phyloP scores from a whole-genome alignment of 441 rosid genomes.

The Bruguiera hainesii region DNA sequence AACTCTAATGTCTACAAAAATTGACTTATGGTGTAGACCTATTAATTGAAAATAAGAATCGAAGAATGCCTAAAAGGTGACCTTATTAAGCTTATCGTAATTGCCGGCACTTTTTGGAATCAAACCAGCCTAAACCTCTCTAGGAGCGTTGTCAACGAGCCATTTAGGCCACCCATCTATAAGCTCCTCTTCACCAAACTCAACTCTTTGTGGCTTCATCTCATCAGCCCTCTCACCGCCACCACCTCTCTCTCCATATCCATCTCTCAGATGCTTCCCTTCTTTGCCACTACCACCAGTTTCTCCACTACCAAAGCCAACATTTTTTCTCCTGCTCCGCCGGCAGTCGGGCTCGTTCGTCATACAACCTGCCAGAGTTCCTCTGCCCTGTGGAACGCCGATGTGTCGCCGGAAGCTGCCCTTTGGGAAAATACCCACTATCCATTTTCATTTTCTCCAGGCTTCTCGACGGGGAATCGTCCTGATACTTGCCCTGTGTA shows the following conservation, averaged over 20 bases:
- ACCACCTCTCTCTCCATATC: slow-evolving; percentile 10
- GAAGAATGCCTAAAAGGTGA: slow-evolving; percentile 9
- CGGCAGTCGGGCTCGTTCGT: slow-evolving; percentile 13
- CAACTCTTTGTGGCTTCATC: not conserved
- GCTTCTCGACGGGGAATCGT: slow-evolving; percentile 30
- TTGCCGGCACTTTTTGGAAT: slow-evolving; percentile 57
- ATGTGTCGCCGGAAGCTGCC: slow-evolving; percentile 13
- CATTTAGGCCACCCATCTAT: slow-evolving; percentile 65
- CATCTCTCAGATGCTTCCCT: slow-evolving; percentile 13
- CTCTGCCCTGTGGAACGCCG: slow-evolving; percentile 46
- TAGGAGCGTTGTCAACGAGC: slow-evolving; percentile 52
- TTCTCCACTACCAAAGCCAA: slow-evolving; percentile 16
- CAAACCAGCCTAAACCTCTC: slow-evolving; percentile 46
- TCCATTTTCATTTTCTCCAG: slow-evolving; percentile 37
- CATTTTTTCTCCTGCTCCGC: slow-evolving; percentile 10
- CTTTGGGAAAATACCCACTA: slow-evolving; percentile 35
- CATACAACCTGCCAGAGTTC: slow-evolving; percentile 12
- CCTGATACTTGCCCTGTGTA: slow-evolving; percentile 36
- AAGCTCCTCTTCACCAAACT: slow-evolving; percentile 26
- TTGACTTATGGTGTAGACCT: no score
- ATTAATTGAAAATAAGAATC: not conserved
- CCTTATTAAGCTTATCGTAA: slow-evolving; percentile 60
- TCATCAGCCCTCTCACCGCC: slow-evolving; percentile 5
- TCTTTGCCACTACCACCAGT: slow-evolving; percentile 6
- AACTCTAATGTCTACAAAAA: no score